phyloP scores from a whole-genome alignment of 306 rosid genomes.

The Cucurbita pepo region DNA sequence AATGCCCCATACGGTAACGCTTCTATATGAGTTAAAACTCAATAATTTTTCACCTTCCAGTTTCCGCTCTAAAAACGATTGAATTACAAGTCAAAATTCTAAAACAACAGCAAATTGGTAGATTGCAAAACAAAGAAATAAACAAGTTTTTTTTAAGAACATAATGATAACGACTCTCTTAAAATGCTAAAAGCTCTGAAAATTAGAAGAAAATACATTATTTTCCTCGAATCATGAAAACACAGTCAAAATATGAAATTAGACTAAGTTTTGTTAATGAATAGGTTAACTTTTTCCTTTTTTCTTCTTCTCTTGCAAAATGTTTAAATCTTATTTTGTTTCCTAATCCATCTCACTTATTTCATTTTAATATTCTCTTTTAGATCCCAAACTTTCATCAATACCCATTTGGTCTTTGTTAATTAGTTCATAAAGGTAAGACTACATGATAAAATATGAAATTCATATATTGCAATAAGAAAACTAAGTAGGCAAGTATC shows the following conservation, averaged over 20 bases:
- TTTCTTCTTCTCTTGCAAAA: not conserved
- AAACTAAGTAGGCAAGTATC: not conserved
- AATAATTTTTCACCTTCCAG: too few relatives aligned
- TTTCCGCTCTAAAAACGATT: too few relatives aligned
- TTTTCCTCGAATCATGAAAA: not conserved
- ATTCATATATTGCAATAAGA: not conserved
- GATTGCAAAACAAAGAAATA: not conserved
- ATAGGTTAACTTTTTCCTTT: not conserved
- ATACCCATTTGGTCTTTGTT: not conserved
- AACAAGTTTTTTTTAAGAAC: not conserved
- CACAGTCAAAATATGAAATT: not conserved
- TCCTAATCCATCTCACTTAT: not conserved
- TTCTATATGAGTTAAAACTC: not conserved
- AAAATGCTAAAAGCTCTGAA: not conserved
- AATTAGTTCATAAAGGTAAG: not conserved
- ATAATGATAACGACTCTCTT: not conserved
- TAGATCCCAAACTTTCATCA: not conserved
- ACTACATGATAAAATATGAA: not conserved
- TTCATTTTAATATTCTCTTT: not conserved
- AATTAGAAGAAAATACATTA: not conserved
- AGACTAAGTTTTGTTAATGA: not conserved
- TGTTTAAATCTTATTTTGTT: not conserved
- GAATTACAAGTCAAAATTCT: not conserved
- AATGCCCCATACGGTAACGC: not conserved
- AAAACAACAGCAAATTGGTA: not conserved